Evolutionary conservation across 257 asterid species (phyloP), one percentile per base, ranked within the genome.

Genomic region (Fraxinus excelsior): DNA sequence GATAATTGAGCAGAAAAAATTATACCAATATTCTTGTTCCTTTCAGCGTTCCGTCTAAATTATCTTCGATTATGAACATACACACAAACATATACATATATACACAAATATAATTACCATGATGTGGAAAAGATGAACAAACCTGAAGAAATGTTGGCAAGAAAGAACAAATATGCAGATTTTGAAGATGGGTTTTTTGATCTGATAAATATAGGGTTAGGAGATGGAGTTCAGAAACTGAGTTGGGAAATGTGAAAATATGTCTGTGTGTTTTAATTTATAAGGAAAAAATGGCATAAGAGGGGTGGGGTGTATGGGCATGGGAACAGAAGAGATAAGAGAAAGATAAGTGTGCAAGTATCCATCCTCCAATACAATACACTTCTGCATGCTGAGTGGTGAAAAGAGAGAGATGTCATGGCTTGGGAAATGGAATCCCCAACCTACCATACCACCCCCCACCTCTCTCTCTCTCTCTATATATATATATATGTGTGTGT

Each of bases 251-350:
- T 79, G 86, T 83, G 89, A 79, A 80, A 83, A 67, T 73, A 31
- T 77, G 85, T 81, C 74, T 58, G 71, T n/a, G 70, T 21, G 68
- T 10, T 74, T 67, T 71, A 3, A 71, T 75, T 28, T 74, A 77
- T 35, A 64, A 56, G 38, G 51, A 75, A 76, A 81, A 80, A 84
- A 81, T 87, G 90, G 85, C 83, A 80, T 35, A 67, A 42, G 77
- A 26, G 72, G 42, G 37, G 16, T 23, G 60, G 21, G 72, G 38
- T 82, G 90, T 87, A 85, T 90, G 94, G 94, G 90, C 87, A 76
- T 86, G 87, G 82, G 76, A 86, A 81, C 84, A 86, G 85, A 77
- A 78, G 81, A 79, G 74, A 71, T 84, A 74, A 77, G 84, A 75
- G 80, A 76, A 21, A 76, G 81, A 81, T 75, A 76, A 76, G 79